Conservation (phyloP, 73 alveolate genomes). For the Paramecium bursaria region DNA sequence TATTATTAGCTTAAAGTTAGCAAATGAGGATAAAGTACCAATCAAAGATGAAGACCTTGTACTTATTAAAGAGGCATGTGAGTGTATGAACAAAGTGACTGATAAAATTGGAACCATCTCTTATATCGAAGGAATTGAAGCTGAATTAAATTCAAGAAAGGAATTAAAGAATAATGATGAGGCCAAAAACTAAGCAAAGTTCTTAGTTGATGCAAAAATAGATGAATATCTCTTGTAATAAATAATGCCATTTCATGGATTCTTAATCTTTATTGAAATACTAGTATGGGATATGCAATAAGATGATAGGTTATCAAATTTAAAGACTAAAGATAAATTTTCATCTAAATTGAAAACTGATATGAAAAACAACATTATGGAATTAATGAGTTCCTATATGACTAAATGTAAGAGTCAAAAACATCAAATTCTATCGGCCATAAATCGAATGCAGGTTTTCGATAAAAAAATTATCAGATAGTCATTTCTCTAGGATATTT, state of each 20-base stretch:
- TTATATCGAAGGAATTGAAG: slow-evolving; percentile 41
- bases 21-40: slow-evolving; percentile 69
- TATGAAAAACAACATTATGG: not conserved
- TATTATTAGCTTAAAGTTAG: slow-evolving; percentile 44
- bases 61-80: slow-evolving; percentile 64
- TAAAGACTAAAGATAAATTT: slow-evolving; percentile 9
- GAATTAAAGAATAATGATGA: not conserved
- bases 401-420: slow-evolving; percentile 40
- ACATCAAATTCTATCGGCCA: slow-evolving; percentile 20
- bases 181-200: not conserved
- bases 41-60: slow-evolving; percentile 64
- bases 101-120: slow-evolving; percentile 30
- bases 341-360: not conserved
- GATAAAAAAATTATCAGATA: slow-evolving; percentile 60
- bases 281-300: slow-evolving; percentile 52
- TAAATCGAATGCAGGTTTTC: slow-evolving; percentile 56
- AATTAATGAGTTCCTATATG: slow-evolving; percentile 53
- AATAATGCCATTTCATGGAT: slow-evolving; percentile 14
- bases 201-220: not conserved
- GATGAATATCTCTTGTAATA: slow-evolving; percentile 33
- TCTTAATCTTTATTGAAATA: slow-evolving; percentile 10
- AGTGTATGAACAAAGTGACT: slow-evolving; percentile 44
- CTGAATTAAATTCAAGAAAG: not conserved
- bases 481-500: slow-evolving; percentile 61
- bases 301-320: not conserved